phyloP scores from a whole-genome alignment of 2,329 filamentous ascomycete species.

The Fusarium goolgardi region DNA sequence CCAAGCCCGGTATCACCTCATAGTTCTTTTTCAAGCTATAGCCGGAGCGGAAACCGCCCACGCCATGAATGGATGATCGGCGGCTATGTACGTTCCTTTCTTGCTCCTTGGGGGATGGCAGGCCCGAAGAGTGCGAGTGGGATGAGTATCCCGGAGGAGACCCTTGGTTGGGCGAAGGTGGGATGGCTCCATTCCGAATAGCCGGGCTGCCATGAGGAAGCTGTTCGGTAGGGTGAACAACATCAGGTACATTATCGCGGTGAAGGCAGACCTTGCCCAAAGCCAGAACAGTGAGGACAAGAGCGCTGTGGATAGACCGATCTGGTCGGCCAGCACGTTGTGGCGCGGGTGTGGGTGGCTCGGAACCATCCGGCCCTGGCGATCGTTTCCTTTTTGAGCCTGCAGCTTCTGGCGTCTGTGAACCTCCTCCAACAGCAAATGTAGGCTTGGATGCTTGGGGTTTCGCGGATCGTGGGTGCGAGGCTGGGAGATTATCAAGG shows the following conservation, averaged over 20 bases:
- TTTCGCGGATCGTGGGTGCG: slow-evolving; percentile 46
- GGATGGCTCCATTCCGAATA: slow-evolving; percentile 61
- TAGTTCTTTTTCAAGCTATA: slow-evolving; percentile 68
- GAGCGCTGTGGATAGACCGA: slow-evolving; percentile 80
- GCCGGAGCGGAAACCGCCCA: slow-evolving; percentile 44
- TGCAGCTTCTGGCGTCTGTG: slow-evolving; percentile 46
- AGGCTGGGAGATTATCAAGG: slow-evolving; percentile 59
- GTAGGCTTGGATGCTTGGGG: slow-evolving; percentile 48
- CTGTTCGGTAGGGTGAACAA: slow-evolving; percentile 58
- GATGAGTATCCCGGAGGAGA: slow-evolving; percentile 62
- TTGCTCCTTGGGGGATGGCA: slow-evolving; percentile 65
- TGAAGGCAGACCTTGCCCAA: slow-evolving; percentile 83
- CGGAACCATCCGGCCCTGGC: slow-evolving; percentile 54
- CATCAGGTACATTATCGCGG: slow-evolving; percentile 66
- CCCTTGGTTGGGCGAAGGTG: slow-evolving; percentile 65
- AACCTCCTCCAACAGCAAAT: slow-evolving; percentile 50
- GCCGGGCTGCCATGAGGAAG: slow-evolving; percentile 52
- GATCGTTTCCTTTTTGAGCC: slow-evolving; percentile 69
- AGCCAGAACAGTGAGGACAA: slow-evolving; percentile 85
- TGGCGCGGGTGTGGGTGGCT: slow-evolving; percentile 48
- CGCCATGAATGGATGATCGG: slow-evolving; percentile 63
- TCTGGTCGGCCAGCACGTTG: slow-evolving; percentile 63
- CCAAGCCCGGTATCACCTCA: slow-evolving; percentile 87
- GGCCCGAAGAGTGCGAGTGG: slow-evolving; percentile 61
- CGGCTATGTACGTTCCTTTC: slow-evolving; percentile 60